Base-by-base conservation (phyloP, 768 basidiomycete genomes). In the Krasilnikovozyma curviuscula region DNA sequence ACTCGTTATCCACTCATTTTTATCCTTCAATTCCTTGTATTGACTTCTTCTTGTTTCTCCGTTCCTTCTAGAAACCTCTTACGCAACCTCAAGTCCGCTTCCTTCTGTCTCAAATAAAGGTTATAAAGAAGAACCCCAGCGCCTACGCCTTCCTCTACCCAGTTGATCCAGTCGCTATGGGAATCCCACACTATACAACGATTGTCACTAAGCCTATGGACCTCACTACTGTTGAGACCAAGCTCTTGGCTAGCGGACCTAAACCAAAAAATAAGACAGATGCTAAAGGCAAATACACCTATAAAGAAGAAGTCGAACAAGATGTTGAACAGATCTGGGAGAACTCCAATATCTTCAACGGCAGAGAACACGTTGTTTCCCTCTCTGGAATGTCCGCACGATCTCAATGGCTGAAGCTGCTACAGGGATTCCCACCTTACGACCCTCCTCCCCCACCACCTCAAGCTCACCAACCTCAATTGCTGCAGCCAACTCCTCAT, bases 131-230 rank as follows among this genome's bases (percentile, higher is more conserved):
- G 68, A 62, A 76, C 61, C 84, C 83, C 62, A 84, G 91, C 46
- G 76, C 84, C 0, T 59, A 62, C 1, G 77, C 86, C 1, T 98
- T 98, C 67, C 65, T 80, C 44, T 71, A 70, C 42, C 88, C 93
- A 18, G 93, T 98, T 48, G 93, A 98, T 63, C 72, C 78, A 19
- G 72, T 88, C 55, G 79, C 76, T 7, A 61, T 69, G 46, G 62
- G 60, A 52, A 68, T 71, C 52, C 91, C 86, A 8, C 85, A 91
- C 62, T 98, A 98, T 58, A 74, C 74, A 30, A 71, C 71, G 38
- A 76, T 97, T 61, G 75, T 98, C 66, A 83, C 78, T 60, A 74
- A 72, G 24, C 93, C 93, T 0, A 95, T 95, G 84, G 93, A 97
- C 62, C 73, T 98, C 39, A 72, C 77, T 3, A 93, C 91, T 37